phyloP scores from a whole-genome alignment of 331 rosid species.

The Dryas integrifolia region DNA sequence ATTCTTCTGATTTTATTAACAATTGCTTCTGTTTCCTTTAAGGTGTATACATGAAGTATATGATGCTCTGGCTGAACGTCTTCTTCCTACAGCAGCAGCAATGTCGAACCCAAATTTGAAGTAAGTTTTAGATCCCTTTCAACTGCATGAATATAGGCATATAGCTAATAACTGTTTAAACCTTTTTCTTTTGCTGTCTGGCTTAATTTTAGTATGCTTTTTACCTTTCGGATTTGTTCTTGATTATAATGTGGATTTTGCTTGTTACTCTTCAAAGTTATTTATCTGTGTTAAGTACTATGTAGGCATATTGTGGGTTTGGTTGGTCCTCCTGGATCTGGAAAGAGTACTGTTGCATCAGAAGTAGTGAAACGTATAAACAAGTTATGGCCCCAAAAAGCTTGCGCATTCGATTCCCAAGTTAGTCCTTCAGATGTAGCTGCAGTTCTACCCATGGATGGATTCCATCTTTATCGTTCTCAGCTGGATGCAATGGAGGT shows the following conservation, averaged over 20 bases:
- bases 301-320: conserved; percentile 70
- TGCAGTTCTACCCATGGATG: conserved; percentile 81
- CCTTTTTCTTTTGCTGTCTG: conserved; percentile 1
- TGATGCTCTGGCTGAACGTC: conserved; percentile 65
- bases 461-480: conserved; percentile 81
- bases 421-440: conserved; percentile 63
- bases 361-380: conserved; percentile 71
- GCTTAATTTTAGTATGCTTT: neutral
- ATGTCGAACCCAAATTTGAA: conserved; percentile 51
- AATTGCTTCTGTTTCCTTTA: conserved; percentile 31
- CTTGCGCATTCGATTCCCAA: conserved; percentile 57
- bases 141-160: neutral
- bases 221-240: neutral
- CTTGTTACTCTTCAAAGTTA: conserved; percentile 10
- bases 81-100: conserved; percentile 47
- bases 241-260: neutral
- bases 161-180: neutral
- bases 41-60: conserved; percentile 70
- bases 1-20: neutral
- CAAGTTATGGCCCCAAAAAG: conserved; percentile 62
- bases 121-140: conserved; percentile 40
- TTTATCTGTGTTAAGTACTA: conserved; percentile 18
- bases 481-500: conserved; percentile 95
- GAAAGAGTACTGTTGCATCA: conserved; percentile 73
- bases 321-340: conserved; percentile 98